phyloP scores from a whole-genome alignment of 208 protist species.

The Herpetomonas samuelpessoai region DNA sequence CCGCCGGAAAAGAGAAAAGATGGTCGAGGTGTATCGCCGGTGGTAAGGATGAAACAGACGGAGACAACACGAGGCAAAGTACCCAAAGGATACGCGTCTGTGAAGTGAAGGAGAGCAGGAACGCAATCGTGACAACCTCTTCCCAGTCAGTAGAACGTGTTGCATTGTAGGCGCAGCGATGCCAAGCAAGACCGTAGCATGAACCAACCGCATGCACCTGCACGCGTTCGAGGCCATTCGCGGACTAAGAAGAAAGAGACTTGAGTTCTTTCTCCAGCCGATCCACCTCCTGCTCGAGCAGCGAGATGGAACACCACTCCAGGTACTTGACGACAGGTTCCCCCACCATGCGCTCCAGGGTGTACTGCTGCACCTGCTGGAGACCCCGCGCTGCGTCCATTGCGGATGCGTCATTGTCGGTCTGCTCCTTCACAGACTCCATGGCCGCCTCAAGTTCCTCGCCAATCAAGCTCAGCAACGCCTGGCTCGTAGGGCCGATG shows the following conservation, averaged over 20 bases:
- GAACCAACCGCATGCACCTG: no score
- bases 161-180: no score
- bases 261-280: conserved; percentile 35
- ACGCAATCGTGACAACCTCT: no score
- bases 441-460: conserved; percentile 30
- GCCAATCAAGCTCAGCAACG: conserved; percentile 22
- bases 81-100: no score
- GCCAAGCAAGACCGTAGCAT: no score
- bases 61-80: no score
- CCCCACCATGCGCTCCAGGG: conserved; percentile 36
- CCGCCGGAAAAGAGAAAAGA: no score
- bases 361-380: conserved; percentile 34
- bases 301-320: conserved; percentile 22
- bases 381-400: conserved; percentile 34
- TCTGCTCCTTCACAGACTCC: conserved; percentile 19
- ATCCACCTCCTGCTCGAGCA: conserved; percentile 39
- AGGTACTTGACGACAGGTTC: conserved; percentile 31
- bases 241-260: conserved; percentile 8
- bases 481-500: neutral
- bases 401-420: conserved; percentile 17
- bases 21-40: no score
- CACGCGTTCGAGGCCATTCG: no score
- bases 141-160: no score
- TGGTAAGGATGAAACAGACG: no score
- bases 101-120: no score